Evolutionary conservation across 139 green algal genomes (phyloP), one percentile per base, ranked within the genome.

Genomic region (Ettlia oleoabundans): DNA sequence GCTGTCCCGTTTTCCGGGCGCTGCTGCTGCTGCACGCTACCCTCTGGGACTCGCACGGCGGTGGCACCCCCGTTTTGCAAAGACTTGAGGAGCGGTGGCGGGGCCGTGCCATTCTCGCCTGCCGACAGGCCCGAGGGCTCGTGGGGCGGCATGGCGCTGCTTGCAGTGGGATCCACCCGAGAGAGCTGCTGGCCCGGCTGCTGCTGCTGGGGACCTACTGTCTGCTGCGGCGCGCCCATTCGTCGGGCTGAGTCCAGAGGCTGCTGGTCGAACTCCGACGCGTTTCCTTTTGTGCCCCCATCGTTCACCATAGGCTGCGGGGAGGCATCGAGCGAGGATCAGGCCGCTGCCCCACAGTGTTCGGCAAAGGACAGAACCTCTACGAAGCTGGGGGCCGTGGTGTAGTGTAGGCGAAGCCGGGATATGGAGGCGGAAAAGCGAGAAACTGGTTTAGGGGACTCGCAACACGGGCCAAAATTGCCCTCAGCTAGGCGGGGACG

Each of bases 41-140:
- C 26, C 41, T 47, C 40, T 4, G 68, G n/a, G 5, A 40, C 38
- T 2, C 19, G 26, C 42, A 55, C 4, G 40, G 33, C 38, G 24
- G 42, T 33, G 42, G 47, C 15, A 15, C 47, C 47, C 13, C 13
- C 63, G 67, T 37, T 19, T 7, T 63, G 70, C 43, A 41, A 28
- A 15, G 35, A 24, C 30, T 77, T 77, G 15, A 77, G 30, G 37
- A 53, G 64, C 9, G 26, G 41, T 1, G 26, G 40, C 4, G 28
- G 19, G 40, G 68, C 19, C 18, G 40, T 26, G 26, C 13, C 22
- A 30, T 8, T n/a, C 38, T 35, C 35, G 35, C 65, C 47, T 19
- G 40, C 68, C 0, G 68, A 41, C 40, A 78, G 47, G 28, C 42
- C 35, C 51, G 71, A 67, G 71, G 71, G 71, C 51, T 78, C 71